Percentiles rank a stretch among this genome's conserved stretches.
Conservation (phyloP, 2,329 filamentous ascomycete species). For the Hypocrella siamensis region DNA sequence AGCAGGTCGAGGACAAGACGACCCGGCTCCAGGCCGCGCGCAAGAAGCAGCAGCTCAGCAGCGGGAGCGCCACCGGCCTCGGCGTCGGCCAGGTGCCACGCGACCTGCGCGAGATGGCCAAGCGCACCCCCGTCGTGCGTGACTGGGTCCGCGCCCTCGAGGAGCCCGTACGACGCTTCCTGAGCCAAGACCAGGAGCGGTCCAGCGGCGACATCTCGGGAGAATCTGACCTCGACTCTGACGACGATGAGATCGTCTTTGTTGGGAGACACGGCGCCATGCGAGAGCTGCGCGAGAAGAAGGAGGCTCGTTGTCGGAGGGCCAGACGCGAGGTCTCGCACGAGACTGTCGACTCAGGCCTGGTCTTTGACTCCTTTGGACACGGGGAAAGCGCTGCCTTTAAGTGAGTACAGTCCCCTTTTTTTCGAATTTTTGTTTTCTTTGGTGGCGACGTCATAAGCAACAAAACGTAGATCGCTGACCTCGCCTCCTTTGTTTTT, state of each 20-base stretch:
- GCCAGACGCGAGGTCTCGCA: conserved; percentile 36
- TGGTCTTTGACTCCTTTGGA: conserved; percentile 69
- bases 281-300: conserved; percentile 22
- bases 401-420: conserved; percentile 53
- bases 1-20: conserved; percentile 32
- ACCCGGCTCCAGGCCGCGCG: conserved; percentile 22
- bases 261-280: conserved; percentile 55
- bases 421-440: not conserved
- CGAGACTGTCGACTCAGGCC: conserved; percentile 41
- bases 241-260: conserved; percentile 84
- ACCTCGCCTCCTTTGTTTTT: not conserved
- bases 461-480: not conserved
- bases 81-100: conserved; percentile 51
- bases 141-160: conserved; percentile 73
- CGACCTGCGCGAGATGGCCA: conserved; percentile 66
- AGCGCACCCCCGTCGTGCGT: conserved; percentile 64
- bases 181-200: conserved; percentile 31
- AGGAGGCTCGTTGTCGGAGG: conserved; percentile 27
- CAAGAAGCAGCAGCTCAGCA: conserved; percentile 28
- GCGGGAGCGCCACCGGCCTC: conserved; percentile 24
- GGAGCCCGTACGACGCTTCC: conserved; percentile 64
- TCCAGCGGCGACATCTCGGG: not conserved
- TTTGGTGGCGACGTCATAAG: not conserved
- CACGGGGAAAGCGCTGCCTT: conserved; percentile 67
- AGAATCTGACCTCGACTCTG: conserved; percentile 23